A percentile compares a stretch with the other conserved stretches of the same genome.
Conservation (phyloP, 2,329 filamentous ascomycete species). For the Coniochaeta sp. region DNA sequence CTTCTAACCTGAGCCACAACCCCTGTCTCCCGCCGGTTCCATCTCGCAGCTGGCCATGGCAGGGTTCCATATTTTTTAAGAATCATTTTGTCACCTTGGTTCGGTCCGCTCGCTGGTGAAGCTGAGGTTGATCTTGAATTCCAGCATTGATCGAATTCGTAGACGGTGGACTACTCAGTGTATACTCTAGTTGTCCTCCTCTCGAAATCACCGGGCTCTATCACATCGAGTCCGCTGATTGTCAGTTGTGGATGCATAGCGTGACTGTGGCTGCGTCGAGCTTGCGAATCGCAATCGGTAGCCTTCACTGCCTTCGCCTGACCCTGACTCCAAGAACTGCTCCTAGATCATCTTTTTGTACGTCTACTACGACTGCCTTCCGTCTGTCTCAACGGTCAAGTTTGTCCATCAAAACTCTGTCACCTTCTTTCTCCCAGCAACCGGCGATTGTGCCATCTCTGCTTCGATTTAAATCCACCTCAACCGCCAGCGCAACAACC, state of each 20-base stretch:
- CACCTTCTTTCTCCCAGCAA: neutral
- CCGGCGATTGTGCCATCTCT: neutral
- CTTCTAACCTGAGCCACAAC: too few species aligned
- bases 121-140: neutral
- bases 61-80: neutral
- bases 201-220: neutral
- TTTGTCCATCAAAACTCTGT: neutral
- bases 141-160: neutral
- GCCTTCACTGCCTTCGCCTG: neutral
- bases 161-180: neutral
- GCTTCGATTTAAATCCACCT: neutral
- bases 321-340: neutral
- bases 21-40: neutral
- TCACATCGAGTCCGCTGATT: neutral
- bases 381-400: neutral
- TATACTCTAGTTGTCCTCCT: neutral
- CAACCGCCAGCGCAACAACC: neutral
- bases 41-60: neutral
- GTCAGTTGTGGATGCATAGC: neutral
- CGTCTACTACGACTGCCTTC: neutral
- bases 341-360: neutral
- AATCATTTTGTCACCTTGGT: neutral
- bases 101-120: neutral
- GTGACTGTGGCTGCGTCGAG: conserved; percentile 1
- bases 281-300: conserved; percentile 1